Evolutionary conservation across 225 moss, liverwort and hornwort species (phyloP), one percentile per base, ranked within the genome.

Genomic region (Antitrichia curtipendula): DNA sequence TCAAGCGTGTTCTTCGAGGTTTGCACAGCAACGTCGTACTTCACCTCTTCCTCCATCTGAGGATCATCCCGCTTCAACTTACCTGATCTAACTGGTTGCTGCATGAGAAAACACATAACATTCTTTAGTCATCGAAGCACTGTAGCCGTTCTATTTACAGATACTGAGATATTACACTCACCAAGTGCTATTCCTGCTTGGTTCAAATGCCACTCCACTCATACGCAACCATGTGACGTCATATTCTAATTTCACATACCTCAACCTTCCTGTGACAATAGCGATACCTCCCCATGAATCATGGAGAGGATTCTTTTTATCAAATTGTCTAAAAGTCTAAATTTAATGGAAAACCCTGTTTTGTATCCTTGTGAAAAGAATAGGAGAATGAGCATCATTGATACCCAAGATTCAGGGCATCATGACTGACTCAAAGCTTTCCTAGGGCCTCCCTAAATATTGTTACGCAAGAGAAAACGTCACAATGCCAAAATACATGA

Each of bases 1-100:
- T 99, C 96, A 15, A 99, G 90, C 73, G 97, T 94, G 83, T 99
- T 99, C 85, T 88, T 97, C 19, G 97, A 96, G 21, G 99, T 99
- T 88, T 95, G 95, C 85, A 99, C 97, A 58, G 94, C 95, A 84
- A 93, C 94, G 57, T 96, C 94, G 90, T 93, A 97, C 76, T 91
- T 96, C 47, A 90, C 88, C 82, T 89, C 92, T 70, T 84, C 91
- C 66, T 86, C 90, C 56, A 45, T n/a, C 73, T 86, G 87, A 74
- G 86, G 72, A 73, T 91, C 93, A 71, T 91, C 85, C 58, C 89
- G 90, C 85, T 89, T 78, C 73, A 57, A 38, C 41, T 54, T 92
- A 36, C 62, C 84, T 86, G 90, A 66, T 68, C 93, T 84, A 66
- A 87, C 82, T 88, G 92, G 93, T 90, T 92, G 90, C 90, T 94